phyloP scores from a whole-genome alignment of 1,139 yeast genomes.

The Taphrina deformans region DNA sequence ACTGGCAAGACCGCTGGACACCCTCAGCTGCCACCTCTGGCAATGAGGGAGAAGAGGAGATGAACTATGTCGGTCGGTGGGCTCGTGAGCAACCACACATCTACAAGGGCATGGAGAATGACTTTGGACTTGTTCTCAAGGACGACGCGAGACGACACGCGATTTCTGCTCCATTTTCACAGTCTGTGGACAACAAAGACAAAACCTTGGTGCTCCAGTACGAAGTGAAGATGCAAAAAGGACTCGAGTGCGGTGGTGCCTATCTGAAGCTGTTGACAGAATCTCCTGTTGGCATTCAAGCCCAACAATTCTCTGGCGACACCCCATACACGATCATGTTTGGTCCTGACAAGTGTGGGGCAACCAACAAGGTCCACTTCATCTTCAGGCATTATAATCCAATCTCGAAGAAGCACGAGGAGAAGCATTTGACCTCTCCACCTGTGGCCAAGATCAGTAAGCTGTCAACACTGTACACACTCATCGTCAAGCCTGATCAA shows the following conservation, averaged over 20 bases:
- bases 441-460: constrained; percentile 65
- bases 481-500: constrained; percentile 63
- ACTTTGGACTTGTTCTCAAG: constrained; percentile 73
- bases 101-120: constrained; percentile 61
- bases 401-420: constrained; percentile 58
- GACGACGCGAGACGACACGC: constrained; percentile 79
- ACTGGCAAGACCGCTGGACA: constrained; percentile 55
- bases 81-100: constrained; percentile 59
- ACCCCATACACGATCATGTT: constrained; percentile 85
- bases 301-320: constrained; percentile 56
- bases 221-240: constrained; percentile 79
- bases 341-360: constrained; percentile 91
- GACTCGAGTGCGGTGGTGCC: constrained; percentile 82
- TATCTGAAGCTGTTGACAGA: constrained; percentile 70
- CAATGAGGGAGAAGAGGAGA: constrained; percentile 49
- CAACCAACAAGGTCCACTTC: constrained; percentile 74
- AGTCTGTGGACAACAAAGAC: constrained; percentile 57
- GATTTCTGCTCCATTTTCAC: constrained; percentile 60
- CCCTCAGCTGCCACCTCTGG: constrained; percentile 58
- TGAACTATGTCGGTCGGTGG: constrained; percentile 70
- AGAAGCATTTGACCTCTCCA: constrained; percentile 65
- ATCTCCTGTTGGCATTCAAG: constrained; percentile 48
- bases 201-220: constrained; percentile 79
- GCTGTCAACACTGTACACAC: constrained; percentile 67
- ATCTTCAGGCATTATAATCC: constrained; percentile 64